Base-by-base conservation (phyloP, 1,284 basidiomycete species). In the Ganoderma resinaceum region DNA sequence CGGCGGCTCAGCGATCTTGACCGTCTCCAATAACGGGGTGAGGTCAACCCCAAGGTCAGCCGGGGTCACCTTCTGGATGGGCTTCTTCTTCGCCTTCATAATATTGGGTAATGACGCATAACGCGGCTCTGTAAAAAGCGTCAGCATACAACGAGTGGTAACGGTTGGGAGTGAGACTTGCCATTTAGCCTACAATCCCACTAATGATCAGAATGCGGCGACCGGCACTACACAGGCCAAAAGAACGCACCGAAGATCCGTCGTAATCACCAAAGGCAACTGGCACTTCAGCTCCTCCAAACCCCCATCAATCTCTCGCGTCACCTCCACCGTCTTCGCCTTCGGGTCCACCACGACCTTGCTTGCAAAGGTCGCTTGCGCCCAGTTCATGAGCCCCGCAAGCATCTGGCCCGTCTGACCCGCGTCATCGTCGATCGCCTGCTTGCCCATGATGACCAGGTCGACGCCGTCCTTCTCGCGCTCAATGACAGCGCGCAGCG, bases 41-140 rank as follows among this genome's bases (percentile, higher is more conserved):
- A 93, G 84, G 79, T 96, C 93, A 46, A 97, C 83, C n/a, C 91
- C 91, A 18, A 99, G 90, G 75, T 97, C 95, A 60, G 87, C 84
- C 11, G 95, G 86, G 40, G 90, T 90, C 70, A 96, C 77, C 78
- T 95, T 97, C 82, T 97, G 92, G 62, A 99, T 84, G 31, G 94
- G 93, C 84, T 99, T 99, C 89, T 99, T 99, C 88, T 99, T 99
- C 31, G 97, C 97, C 84, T 97, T 97, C 95, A 97, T 98, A 81
- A 97, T 97, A 78, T 96, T 97, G 20, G 96, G 96, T 71, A 98
- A 81, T 33, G 96, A 96, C 0, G 96, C 96, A 78, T 97, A 98
- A 74, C 96, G 91, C 14, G 96, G 96, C 80, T 97, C 96, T 94
- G 80, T 66, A 63, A 57, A 60, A 52, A 43, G 58, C 46, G 26